Evolutionary conservation across 805 yeast species (phyloP), one percentile per base, ranked within the genome.

Genomic region (Debaryomyces hansenii): DNA sequence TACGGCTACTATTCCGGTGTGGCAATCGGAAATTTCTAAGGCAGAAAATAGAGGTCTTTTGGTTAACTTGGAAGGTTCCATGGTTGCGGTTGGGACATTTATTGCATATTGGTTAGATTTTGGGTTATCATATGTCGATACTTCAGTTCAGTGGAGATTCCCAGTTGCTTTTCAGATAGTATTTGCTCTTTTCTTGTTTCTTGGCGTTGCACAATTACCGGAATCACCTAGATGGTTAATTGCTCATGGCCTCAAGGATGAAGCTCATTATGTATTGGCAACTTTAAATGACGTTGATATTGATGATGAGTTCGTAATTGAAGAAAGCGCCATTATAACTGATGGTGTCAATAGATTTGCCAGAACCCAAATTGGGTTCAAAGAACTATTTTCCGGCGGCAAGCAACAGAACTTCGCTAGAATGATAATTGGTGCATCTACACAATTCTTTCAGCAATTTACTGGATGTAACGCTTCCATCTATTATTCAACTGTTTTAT

Each of bases 1-100:
- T 60, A 84, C 90, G 16, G 82, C 89, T 32, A 82, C 89, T 37
- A 83, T 85, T 46, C 94, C 94, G n/a, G 83, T 83, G 54, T 86
- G 87, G 80, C 90, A 84, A 62, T 77, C 91, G 2, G 95, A 87
- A 64, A 75, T 82, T 69, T 79, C 90, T 33, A 76, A 77, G 40
- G 63, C 68, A 6, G 79, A 76, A 52, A 74, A 72, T 50, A 80
- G 91, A 71, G 92, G 91, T 56, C 67, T 75, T 48, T 68, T 84
- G 55, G 90, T 85, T 46, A 77, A 78, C 48, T 69, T 84, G 57
- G 89, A 85, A 66, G 90, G 90, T 47, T 78, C 87, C 18, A 79
- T 83, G 28, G 81, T 85, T 51, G 70, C 71, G 40, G 73, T 84
- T 40, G 92, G 94, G 60, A 82, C 87, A 38, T 74, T 83, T 57